These are phyloP conservation scores for Hypoxylon sp. DNA, from an alignment of 2,329 filamentous ascomycete species.

Conservation along the genomic window DNA sequence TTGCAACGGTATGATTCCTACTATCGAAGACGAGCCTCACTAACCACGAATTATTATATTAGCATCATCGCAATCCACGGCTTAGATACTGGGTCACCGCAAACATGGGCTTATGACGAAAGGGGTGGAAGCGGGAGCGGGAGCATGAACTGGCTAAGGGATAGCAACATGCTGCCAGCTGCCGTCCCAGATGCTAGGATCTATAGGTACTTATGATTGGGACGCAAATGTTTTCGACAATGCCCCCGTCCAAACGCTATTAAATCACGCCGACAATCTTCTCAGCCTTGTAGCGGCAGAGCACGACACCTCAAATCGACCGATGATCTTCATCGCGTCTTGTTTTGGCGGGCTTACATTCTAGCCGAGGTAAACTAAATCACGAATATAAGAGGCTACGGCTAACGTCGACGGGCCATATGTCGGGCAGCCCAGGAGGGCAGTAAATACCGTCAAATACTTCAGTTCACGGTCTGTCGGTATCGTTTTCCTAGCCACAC, in stretches of 20 bases:
- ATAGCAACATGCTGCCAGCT: constrained; percentile 34
- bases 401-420: constrained; percentile 30
- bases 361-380: constrained; percentile 28
- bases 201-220: constrained; percentile 39
- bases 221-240: constrained; percentile 31
- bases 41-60: too few relatives aligned
- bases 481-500: constrained; percentile 39
- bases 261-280: constrained; percentile 33
- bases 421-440: constrained; percentile 33
- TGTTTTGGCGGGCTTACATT: constrained; percentile 38
- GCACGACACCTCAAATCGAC: constrained; percentile 23
- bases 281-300: constrained; percentile 27
- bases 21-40: too few relatives aligned
- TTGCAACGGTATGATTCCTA: too few relatives aligned
- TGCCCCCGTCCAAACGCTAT: constrained; percentile 31
- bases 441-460: constrained; percentile 32
- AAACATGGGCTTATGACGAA: too few relatives aligned
- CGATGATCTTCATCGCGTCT: constrained; percentile 38
- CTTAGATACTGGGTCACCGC: too few relatives aligned
- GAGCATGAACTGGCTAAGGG: constrained; percentile 36
- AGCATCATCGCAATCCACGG: too few relatives aligned
- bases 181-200: constrained; percentile 31
- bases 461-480: constrained; percentile 33
- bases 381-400: neutral
- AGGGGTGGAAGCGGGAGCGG: too few relatives aligned